These are phyloP conservation scores for Saprolegnia parasitica DNA, from an alignment of 352 stramenopile species.

Conservation along the genomic window DNA sequence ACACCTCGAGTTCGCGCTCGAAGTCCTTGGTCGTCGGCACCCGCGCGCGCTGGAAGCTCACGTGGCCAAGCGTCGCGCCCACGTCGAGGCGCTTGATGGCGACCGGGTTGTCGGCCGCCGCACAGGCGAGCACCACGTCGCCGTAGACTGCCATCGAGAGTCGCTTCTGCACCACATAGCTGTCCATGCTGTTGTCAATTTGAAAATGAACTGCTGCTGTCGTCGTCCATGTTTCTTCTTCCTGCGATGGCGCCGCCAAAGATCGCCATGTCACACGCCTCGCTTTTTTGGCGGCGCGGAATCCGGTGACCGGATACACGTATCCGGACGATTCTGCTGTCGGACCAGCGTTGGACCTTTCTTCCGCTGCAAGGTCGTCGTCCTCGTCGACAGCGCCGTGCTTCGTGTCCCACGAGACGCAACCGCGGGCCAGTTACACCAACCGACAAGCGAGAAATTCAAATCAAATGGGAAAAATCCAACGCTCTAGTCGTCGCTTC, in stretches of 20 bases:
- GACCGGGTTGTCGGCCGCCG: background rate
- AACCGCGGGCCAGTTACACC: too few relatives aligned
- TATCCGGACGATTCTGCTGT: background rate
- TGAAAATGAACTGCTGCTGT: background rate
- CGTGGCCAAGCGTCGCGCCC: background rate
- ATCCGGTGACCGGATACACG: background rate
- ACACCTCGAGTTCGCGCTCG: background rate
- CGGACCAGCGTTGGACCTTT: too few relatives aligned
- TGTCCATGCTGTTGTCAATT: background rate
- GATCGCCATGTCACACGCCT: background rate
- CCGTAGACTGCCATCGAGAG: constrained; percentile 8
- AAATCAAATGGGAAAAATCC: too few relatives aligned
- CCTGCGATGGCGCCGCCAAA: background rate
- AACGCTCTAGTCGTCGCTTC: too few relatives aligned
- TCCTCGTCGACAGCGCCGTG: too few relatives aligned
- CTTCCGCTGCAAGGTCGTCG: too few relatives aligned
- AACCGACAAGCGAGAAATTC: too few relatives aligned
- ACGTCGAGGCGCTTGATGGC: constrained; percentile 7
- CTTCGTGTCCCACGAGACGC: too few relatives aligned
- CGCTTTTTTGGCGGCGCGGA: background rate
- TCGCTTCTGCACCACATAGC: constrained; percentile 1
- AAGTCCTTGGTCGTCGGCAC: constrained; percentile 6
- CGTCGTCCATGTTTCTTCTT: background rate
- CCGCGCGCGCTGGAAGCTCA: background rate
- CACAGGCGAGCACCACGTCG: background rate